phyloP scores from a whole-genome alignment of 2,329 filamentous ascomycete species.

The Botryosphaeria agaves region DNA sequence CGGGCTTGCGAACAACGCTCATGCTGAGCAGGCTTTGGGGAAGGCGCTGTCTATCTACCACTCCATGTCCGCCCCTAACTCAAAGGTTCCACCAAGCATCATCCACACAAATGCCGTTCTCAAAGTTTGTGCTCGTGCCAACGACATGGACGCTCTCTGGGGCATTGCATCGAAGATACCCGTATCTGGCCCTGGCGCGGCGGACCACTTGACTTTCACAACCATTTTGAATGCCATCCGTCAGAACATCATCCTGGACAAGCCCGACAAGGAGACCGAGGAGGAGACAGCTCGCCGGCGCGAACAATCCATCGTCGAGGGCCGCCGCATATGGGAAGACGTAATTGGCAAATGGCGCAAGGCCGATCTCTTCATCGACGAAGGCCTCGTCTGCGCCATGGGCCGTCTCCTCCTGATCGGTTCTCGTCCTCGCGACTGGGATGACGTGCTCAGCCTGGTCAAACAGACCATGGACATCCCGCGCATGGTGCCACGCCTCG shows the following conservation, averaged over 20 bases:
- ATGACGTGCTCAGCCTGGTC: constrained; percentile 58
- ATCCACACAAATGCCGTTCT: constrained; percentile 84
- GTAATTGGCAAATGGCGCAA: constrained; percentile 58
- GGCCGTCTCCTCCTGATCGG: constrained; percentile 57
- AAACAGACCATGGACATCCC: constrained; percentile 68
- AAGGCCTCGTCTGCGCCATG: constrained; percentile 66
- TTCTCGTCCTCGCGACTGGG: constrained; percentile 40
- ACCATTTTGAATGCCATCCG: constrained; percentile 67
- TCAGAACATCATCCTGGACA: constrained; percentile 14
- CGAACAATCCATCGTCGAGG: constrained; percentile 42
- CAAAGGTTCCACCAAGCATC: constrained; percentile 50
- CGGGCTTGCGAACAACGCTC: constrained; percentile 47
- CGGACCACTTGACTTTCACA: constrained; percentile 61
- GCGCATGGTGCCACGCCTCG: constrained; percentile 27
- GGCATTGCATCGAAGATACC: constrained; percentile 57
- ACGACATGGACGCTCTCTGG: constrained; percentile 69
- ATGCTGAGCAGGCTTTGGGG: constrained; percentile 40
- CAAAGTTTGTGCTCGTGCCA: constrained; percentile 56
- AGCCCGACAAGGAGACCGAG: constrained; percentile 6
- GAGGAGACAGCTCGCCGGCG: constrained; percentile 13
- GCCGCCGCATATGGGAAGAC: constrained; percentile 64
- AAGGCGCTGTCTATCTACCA: constrained; percentile 64
- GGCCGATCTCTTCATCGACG: constrained; percentile 56
- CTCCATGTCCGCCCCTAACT: constrained; percentile 47
- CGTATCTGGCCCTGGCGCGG: constrained; percentile 39